phyloP scores from a whole-genome alignment of 2,329 filamentous ascomycete genomes.

The Raffaelea albimanens region DNA sequence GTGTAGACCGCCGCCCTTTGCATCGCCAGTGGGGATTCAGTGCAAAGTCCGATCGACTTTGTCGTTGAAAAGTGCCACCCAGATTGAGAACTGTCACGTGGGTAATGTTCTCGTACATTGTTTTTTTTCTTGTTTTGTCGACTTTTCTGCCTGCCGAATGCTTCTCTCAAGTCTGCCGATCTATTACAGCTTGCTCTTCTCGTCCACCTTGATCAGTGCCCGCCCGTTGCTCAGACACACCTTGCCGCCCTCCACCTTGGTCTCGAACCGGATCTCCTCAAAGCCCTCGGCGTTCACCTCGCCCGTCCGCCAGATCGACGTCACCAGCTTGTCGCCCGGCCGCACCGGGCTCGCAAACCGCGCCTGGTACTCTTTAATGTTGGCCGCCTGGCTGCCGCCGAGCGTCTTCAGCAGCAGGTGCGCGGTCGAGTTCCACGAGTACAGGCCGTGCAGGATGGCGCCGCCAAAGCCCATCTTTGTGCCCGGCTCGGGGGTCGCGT shows the following conservation, averaged over 20 bases:
- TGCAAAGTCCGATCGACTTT: too few species aligned
- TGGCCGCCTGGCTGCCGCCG: conserved; percentile 67
- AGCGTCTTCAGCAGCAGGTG: conserved; percentile 65
- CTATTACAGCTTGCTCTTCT: conserved; percentile 55
- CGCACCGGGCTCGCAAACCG: conserved; percentile 78
- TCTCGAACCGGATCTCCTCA: conserved; percentile 77
- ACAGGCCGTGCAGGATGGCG: conserved; percentile 81
- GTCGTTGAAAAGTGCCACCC: too few species aligned
- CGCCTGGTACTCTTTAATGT: conserved; percentile 81
- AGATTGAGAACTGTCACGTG: neutral
- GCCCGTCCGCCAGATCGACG: conserved; percentile 73
- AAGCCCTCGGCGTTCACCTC: conserved; percentile 70
- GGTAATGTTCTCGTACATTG: neutral
- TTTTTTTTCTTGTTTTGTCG: neutral
- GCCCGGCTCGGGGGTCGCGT: conserved; percentile 77
- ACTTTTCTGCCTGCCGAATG: neutral
- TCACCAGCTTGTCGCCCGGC: conserved; percentile 73
- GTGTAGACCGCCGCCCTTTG: too few species aligned
- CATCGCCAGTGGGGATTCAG: too few species aligned
- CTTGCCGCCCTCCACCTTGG: conserved; percentile 70
- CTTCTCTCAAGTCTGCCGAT: too few species aligned
- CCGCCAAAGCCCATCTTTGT: conserved; percentile 87
- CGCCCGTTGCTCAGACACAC: conserved; percentile 80
- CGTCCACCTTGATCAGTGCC: conserved; percentile 59
- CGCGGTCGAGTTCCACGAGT: conserved; percentile 72